phyloP scores from a whole-genome alignment of 2,329 filamentous ascomycete genomes.

The Aspergillus sojae region DNA sequence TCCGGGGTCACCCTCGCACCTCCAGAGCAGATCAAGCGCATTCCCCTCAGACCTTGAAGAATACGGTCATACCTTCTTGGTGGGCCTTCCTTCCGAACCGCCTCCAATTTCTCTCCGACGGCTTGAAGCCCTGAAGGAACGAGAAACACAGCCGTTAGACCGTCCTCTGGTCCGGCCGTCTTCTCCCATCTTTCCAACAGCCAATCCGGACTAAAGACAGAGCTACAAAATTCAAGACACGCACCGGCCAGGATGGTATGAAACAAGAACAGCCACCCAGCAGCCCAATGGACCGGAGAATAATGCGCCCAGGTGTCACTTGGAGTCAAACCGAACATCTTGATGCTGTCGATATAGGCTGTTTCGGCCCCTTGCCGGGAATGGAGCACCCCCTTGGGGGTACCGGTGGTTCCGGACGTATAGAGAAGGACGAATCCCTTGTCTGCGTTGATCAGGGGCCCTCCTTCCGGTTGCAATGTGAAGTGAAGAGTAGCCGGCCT shows the following conservation, averaged over 20 bases:
- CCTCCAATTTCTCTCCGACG: not conserved
- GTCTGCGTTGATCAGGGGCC: not conserved
- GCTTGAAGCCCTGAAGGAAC: not conserved
- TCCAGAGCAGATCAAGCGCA: not conserved
- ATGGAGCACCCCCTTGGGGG: not conserved
- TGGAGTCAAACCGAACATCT: not conserved
- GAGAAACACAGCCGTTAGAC: not conserved
- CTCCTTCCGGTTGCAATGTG: not conserved
- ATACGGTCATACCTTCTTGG: not conserved
- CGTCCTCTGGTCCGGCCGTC: not conserved
- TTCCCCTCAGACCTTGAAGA: not conserved
- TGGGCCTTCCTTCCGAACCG: not conserved
- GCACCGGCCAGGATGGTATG: not conserved
- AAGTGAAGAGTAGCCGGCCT: not conserved
- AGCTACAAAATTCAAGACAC: not conserved
- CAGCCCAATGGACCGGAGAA: not conserved
- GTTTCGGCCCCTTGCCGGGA: not conserved
- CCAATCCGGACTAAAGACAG: not conserved
- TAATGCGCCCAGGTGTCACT: not conserved
- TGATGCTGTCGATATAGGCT: not conserved
- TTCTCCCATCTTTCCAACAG: not conserved
- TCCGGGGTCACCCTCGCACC: not conserved
- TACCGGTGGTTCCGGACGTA: not conserved
- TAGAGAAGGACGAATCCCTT: not conserved
- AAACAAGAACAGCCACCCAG: not conserved